These are phyloP conservation scores for Linanthus parryae DNA, from an alignment of 148 eudicot genomes.

Conservation along the genomic window DNA sequence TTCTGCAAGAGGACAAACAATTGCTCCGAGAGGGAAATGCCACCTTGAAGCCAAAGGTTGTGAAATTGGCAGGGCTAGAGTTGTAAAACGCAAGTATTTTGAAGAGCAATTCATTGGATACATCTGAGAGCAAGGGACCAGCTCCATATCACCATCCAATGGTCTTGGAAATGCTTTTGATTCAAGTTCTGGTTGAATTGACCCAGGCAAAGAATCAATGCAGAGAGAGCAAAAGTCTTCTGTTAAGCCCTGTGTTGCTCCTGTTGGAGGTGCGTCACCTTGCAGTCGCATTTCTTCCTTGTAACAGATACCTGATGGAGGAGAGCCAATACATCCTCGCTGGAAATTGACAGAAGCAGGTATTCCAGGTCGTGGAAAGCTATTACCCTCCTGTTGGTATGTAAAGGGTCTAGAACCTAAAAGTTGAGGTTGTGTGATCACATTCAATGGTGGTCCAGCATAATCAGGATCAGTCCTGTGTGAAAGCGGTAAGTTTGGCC, in stretches of 20 bases:
- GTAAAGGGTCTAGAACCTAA: not conserved
- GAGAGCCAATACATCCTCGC: no score
- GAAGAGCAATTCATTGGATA: constrained; percentile 70
- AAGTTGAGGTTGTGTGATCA: no score
- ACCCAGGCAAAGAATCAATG: constrained; percentile 67
- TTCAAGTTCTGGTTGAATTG: constrained; percentile 81
- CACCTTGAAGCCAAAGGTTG: constrained; percentile 84
- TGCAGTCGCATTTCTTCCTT: no score
- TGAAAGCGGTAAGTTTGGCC: no score
- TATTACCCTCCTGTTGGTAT: no score
- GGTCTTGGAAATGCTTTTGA: constrained; percentile 75
- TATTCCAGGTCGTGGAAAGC: not conserved
- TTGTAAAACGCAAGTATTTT: constrained; percentile 63
- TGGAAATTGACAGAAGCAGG: no score
- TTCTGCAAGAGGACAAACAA: constrained; percentile 94
- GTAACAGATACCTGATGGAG: no score
- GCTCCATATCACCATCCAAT: constrained; percentile 72
- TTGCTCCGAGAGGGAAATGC: constrained; percentile 95
- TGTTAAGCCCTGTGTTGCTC: constrained; percentile 51
- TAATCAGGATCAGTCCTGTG: no score
- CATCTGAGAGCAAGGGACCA: constrained; percentile 33
- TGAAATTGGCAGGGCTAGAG: constrained; percentile 72
- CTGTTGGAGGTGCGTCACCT: no score
- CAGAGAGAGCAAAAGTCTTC: constrained; percentile 85
- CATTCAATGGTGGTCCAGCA: no score